Base-by-base conservation (phyloP, 805 yeast species). In the Limtongia smithiae region DNA sequence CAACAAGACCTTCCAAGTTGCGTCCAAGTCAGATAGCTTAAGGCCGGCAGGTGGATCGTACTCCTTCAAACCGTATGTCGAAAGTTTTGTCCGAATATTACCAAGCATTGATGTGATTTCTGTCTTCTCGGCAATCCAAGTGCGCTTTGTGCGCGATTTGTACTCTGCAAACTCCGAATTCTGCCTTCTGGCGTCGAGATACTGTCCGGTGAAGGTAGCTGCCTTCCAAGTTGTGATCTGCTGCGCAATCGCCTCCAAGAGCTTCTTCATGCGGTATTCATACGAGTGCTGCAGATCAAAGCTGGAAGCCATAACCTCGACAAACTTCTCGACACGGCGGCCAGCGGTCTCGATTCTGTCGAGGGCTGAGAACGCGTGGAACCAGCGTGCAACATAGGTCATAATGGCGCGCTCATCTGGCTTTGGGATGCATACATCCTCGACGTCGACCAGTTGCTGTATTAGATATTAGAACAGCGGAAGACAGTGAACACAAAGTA, bases 371-470 rank as follows among this genome's bases (percentile, higher is more conserved):
- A 73, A 73, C 20, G 69, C 67, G 41, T 77, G 78, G 64, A 72
- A 80, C 80, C 82, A 77, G 58, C 80, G 77, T 12, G 82, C 73
- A 9, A 81, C 64, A 60, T 78, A 81, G 15, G 82, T 74, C 56
- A 81, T 71, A 14, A 82, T 69, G 35, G 81, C 73, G 55, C 78
- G 74, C 54, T 82, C 87, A 54, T 82, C 86, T 0, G 83, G 83
- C 21, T 68, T 69, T 12, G 67, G 60, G 20, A 70, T 67, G 32
- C 67, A 67, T 49, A 81, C 71, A 63, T 80, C 85, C 31, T 78
- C 81, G 1, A 71, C 73, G 45, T 79, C 82, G 4, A 80, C 71
- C 43, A 82, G 64, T 41, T 68, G 71, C 51, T 51, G 32, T 7
- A 34, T n/a, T n/a, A n/a, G n/a, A n/a, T n/a, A n/a, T n/a, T n/a